phyloP scores from a whole-genome alignment of 2,329 filamentous ascomycete species.

The Fusarium sp. region DNA sequence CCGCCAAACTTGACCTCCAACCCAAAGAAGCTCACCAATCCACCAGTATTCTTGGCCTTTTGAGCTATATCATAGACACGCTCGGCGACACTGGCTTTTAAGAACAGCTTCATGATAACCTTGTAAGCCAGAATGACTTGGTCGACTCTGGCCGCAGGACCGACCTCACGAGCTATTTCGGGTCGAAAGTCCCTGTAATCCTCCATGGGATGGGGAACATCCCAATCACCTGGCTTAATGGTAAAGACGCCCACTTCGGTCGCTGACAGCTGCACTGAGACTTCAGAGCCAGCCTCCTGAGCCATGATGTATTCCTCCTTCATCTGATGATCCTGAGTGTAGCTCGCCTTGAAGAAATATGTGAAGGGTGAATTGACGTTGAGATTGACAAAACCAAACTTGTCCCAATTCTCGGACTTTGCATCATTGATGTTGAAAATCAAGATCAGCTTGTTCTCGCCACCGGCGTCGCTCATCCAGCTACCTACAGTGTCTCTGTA shows the following conservation, averaged over 20 bases:
- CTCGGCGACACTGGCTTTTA: accelerated
- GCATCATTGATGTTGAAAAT: not conserved
- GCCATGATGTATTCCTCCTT: not conserved
- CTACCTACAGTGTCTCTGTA: not conserved
- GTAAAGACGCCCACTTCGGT: not conserved
- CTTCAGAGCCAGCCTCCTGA: not conserved
- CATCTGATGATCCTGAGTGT: accelerated
- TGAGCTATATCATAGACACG: not conserved
- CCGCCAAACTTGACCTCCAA: not conserved
- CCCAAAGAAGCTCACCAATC: not conserved
- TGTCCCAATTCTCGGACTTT: not conserved
- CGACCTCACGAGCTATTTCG: accelerated
- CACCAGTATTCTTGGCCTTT: not conserved
- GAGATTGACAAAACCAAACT: not conserved
- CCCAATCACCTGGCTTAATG: not conserved
- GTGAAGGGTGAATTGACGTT: not conserved
- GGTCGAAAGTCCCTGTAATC: accelerated
- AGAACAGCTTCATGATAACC: not conserved
- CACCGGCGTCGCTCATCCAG: accelerated
- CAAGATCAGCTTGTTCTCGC: not conserved
- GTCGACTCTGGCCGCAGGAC: not conserved
- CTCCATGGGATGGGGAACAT: not conserved
- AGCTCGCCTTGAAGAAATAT: not conserved
- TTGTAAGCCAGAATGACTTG: not conserved
- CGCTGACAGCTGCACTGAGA: not conserved